Evolutionary conservation across 1,284 basidiomycete genomes (phyloP), one percentile per base, ranked within the genome.

Genomic region (Irpex rosettiformis): DNA sequence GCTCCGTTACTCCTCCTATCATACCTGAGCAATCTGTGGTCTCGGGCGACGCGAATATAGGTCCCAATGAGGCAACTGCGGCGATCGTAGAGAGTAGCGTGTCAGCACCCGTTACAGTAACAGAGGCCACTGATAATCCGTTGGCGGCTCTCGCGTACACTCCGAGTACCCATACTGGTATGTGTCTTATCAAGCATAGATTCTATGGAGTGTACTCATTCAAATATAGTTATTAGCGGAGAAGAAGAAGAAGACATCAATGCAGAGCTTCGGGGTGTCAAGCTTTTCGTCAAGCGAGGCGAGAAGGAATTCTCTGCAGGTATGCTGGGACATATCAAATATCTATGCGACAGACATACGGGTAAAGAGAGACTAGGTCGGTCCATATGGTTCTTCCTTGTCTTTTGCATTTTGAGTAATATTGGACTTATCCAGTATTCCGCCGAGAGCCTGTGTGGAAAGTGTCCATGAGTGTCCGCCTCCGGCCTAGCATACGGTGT

Each of bases 381-480:
- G 80, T 77, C 7, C 48, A 4, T 4, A 18, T n/a, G 5, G 18
- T 43, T 18, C 40, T 28, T 24, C 21, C 18, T 43, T 58, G 29
- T 43, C n/a, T 18, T 55, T n/a, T 22, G 24, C 27, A 28, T 25
- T 10, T 24, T 51, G 48, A 28, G 13, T 10, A 16, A 51, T 27
- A 7, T 28, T 16, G 13, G 48, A 21, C 27, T 18, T 33, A 18
- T 42, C 53, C 59, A 86, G 85, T 87, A 11, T 87, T 88, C 71
- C 81, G 85, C 16, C 81, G 86, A 4, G 86, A 87, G 62, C 84
- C 84, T 0, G 70, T 88, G 29, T 82, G 83, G 75, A 82, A 88
- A 65, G 82, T 86, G 2, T 81, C 84, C 1, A 84, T 88, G 83
- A 86, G 86, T 66, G 74, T 84, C 33, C 78, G 79, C 18, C 66